These are phyloP conservation scores for Moricandia moricandioides DNA, from an alignment of 345 rosid species.

Conservation along the genomic window DNA sequence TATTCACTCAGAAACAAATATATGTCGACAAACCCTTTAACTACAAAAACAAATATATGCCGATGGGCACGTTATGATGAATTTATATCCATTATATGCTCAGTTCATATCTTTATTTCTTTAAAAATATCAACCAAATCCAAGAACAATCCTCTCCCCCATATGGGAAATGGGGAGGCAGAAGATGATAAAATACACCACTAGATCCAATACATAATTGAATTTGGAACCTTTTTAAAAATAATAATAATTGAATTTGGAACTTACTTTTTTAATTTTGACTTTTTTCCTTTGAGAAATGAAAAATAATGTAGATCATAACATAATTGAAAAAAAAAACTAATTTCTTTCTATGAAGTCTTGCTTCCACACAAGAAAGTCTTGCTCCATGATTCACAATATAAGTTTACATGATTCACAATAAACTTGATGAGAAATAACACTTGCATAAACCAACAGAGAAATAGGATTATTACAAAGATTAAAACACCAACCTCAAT, in stretches of 20 bases:
- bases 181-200: constrained; percentile 1
- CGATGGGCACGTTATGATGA: constrained; percentile 32
- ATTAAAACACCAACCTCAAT: constrained; percentile 17
- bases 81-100: constrained; percentile 20
- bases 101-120: constrained; percentile 6
- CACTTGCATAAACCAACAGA: constrained; percentile 2
- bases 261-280: neutral
- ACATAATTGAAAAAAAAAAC: neutral
- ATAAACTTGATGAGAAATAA: too few relatives aligned
- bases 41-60: constrained; percentile 3
- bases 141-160: constrained; percentile 15
- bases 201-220: neutral
- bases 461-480: constrained; percentile 13
- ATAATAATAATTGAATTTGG: neutral
- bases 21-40: constrained; percentile 3
- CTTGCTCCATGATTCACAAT: neutral
- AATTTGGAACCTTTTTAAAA: neutral
- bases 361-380: neutral
- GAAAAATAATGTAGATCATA: neutral
- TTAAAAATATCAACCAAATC: constrained; percentile 6
- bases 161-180: constrained; percentile 8
- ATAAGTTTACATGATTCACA: neutral
- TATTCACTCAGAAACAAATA: constrained; percentile 18
- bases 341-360: neutral
- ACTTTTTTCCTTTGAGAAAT: neutral